phyloP scores from a whole-genome alignment of 768 basidiomycete genomes.

The Lactarius sanguifluus region DNA sequence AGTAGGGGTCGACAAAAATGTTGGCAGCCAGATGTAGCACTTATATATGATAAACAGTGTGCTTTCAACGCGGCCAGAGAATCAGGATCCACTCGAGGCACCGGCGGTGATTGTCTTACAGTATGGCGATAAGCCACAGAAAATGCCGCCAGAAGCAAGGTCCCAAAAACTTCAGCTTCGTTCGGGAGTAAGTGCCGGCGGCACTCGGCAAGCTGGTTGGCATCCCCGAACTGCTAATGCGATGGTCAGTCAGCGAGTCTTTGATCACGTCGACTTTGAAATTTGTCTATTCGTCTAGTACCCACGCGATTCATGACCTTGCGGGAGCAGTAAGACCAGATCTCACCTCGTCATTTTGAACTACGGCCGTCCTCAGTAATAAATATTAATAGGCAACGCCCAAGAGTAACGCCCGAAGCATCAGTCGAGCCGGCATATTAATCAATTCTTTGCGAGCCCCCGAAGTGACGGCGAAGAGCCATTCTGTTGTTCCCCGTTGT shows the following conservation, averaged over 20 bases:
- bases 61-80: not conserved
- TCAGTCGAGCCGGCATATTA: too few relatives aligned
- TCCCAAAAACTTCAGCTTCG: not conserved
- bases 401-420: too few relatives aligned
- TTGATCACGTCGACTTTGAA: not conserved
- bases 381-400: too few relatives aligned
- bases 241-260: not conserved
- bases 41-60: not conserved
- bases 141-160: not conserved
- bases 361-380: too few relatives aligned
- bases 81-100: not conserved
- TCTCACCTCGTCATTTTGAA: too few relatives aligned
- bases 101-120: not conserved
- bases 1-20: not conserved
- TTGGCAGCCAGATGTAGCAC: not conserved
- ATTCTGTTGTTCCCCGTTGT: too few relatives aligned
- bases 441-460: too few relatives aligned
- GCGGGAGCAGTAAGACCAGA: too few relatives aligned
- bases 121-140: too few relatives aligned
- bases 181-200: not conserved
- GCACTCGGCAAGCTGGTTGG: not conserved
- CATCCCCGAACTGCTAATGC: not conserved
- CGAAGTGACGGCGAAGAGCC: too few relatives aligned
- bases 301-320: too few relatives aligned
- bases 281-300: too few relatives aligned